Base-by-base conservation (phyloP, 345 rosid genomes). In the Pugionium dolabratum region DNA sequence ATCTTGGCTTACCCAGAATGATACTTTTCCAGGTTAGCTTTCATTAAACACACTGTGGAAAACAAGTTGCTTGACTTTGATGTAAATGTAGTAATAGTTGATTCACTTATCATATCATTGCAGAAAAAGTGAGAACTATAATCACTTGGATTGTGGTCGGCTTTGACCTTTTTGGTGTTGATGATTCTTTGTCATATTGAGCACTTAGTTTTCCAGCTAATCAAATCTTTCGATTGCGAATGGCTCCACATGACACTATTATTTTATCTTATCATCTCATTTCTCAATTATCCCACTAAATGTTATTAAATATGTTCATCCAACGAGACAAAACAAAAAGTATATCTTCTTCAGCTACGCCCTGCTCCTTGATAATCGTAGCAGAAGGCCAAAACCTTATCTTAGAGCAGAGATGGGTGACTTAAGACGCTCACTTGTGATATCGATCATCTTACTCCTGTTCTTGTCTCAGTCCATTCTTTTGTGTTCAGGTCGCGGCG, bases 391-490 rank as follows among this genome's bases (percentile, higher is more conserved):
- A 70, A 70, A 62, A 26, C 34, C 10, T 54, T 2, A 10, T 62
- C 36, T 45, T 39, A 47, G 49, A 47, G 52, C 58, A 63, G 45
- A 57, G 37, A 72, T 72, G 76, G 51, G 66, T 58, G 54, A 50
- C 41, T 25, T 35, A 32, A 65, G 35, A 49, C 61, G 71, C 54
- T 41, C 30, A 50, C 48, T 65, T 33, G 10, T 58, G 26, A 9
- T 65, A 34, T 50, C 70, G 7, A 48, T 56, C 70, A 7, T 64
- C 46, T 47, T 71, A 2, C 40, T 71, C 47, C 5, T 71, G 45
- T 11, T 71, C 65, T 56, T 57, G 37, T 55, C 75, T 64, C 57
- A 71, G 64, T 64, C 29, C 46, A 31, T 71, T 61, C 10, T 62
- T 39, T 48, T 32, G n/a, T 71, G 75, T 18, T 72, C 66, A 58